These are phyloP conservation scores for Suillus weaverae DNA, from an alignment of 768 basidiomycete genomes.

Conservation along the genomic window DNA sequence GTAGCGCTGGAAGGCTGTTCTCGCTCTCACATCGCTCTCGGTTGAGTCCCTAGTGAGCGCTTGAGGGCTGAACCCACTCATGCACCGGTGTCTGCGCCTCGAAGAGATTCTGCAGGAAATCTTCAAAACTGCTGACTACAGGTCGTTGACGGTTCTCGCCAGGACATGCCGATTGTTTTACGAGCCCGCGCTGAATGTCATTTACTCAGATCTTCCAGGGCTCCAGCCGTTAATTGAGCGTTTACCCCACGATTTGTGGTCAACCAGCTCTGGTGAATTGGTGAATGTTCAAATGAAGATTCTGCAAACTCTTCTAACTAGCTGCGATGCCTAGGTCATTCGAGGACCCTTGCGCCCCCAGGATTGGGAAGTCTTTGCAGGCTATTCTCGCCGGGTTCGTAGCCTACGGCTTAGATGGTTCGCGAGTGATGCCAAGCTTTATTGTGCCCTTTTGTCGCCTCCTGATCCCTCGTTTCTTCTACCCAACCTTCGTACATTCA, in stretches of 20 bases:
- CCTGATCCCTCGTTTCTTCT: slow-evolving; percentile 19
- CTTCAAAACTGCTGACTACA: slow-evolving; percentile 32
- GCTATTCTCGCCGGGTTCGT: slow-evolving; percentile 30
- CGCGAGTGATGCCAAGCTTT: slow-evolving; percentile 25
- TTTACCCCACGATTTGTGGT: slow-evolving; percentile 34
- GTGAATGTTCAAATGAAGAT: background rate
- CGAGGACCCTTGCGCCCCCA: slow-evolving; percentile 19
- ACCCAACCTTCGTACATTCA: slow-evolving; percentile 29
- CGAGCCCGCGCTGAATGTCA: slow-evolving; percentile 32
- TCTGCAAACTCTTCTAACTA: background rate
- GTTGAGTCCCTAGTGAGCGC: background rate
- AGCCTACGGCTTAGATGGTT: slow-evolving; percentile 31
- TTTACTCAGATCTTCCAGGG: slow-evolving; percentile 32
- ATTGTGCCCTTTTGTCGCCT: slow-evolving; percentile 16
- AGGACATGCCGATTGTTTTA: slow-evolving; percentile 32
- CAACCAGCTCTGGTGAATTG: slow-evolving; percentile 11
- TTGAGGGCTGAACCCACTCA: slow-evolving; percentile 15
- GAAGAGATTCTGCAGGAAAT: slow-evolving; percentile 34
- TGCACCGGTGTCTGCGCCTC: slow-evolving; percentile 35
- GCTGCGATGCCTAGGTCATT: slow-evolving; percentile 17
- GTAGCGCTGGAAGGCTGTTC: background rate
- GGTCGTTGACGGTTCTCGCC: slow-evolving; percentile 33
- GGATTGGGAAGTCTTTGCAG: slow-evolving; percentile 30
- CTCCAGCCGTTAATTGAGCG: slow-evolving; percentile 33
- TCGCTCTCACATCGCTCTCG: background rate